phyloP scores from a whole-genome alignment of 768 basidiomycete species.

The Asterophora lycoperdoides region DNA sequence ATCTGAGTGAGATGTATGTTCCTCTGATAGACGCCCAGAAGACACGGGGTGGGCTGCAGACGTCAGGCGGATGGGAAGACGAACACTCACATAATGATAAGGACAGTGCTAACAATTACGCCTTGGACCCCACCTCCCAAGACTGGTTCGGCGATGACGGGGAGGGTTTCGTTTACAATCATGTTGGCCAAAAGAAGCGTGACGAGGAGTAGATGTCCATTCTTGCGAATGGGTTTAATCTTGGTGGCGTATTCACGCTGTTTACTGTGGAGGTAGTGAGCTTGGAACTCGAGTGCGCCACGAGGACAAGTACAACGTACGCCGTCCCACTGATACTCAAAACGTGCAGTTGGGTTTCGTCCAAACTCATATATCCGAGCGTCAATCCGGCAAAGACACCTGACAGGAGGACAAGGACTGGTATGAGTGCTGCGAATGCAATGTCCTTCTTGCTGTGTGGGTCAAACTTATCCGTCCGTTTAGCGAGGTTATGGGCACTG shows the following conservation, averaged over 20 bases:
- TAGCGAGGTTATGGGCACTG: slow-evolving; percentile 15
- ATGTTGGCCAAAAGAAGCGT: slow-evolving; percentile 85
- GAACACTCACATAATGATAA: slow-evolving; percentile 78
- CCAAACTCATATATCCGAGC: slow-evolving; percentile 88
- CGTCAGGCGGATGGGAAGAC: background rate
- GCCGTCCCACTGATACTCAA: slow-evolving; percentile 80
- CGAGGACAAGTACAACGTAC: too few relatives aligned
- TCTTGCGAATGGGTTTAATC: slow-evolving; percentile 82
- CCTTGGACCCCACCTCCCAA: slow-evolving; percentile 76
- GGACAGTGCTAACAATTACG: slow-evolving; percentile 76
- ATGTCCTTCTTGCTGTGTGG: slow-evolving; percentile 29
- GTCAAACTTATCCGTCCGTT: slow-evolving; percentile 27
- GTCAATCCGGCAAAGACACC: slow-evolving; percentile 91
- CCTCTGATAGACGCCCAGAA: too few relatives aligned
- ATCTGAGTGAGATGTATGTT: too few relatives aligned
- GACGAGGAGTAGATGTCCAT: slow-evolving; percentile 79
- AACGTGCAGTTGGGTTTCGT: slow-evolving; percentile 89
- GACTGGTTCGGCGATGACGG: slow-evolving; percentile 75
- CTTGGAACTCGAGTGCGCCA: too few relatives aligned
- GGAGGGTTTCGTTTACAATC: slow-evolving; percentile 87
- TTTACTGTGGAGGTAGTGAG: slow-evolving; percentile 39
- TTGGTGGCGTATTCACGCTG: slow-evolving; percentile 79
- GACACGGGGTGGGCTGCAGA: background rate
- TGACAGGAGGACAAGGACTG: slow-evolving; percentile 75
- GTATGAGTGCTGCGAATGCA: slow-evolving; percentile 60